Conservation (phyloP, 495 filamentous ascomycete species). For the Parathielavia hyrcaniae region DNA sequence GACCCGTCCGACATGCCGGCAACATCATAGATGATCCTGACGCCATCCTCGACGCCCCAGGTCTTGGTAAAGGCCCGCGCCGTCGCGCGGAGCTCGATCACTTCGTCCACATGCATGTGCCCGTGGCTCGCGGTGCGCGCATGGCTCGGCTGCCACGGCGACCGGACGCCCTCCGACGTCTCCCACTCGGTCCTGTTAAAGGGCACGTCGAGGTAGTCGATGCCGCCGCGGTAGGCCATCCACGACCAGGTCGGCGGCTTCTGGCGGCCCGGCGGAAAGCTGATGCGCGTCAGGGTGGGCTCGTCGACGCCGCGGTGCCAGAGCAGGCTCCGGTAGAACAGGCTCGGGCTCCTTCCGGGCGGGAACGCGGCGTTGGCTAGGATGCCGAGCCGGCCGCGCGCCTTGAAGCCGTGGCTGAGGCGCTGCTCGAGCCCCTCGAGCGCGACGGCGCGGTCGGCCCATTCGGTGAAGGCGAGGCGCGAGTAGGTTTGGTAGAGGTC, state of each 20-base stretch:
- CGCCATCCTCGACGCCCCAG: no score
- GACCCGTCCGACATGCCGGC: no score
- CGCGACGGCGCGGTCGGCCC: slow-evolving; percentile 28
- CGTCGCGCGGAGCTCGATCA: no score
- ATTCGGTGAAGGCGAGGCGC: slow-evolving; percentile 19
- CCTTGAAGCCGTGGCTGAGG: not conserved
- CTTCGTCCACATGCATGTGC: no score
- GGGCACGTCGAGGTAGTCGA: not conserved
- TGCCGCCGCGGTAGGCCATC: not conserved
- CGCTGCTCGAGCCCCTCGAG: slow-evolving; percentile 30
- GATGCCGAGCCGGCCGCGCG: slow-evolving; percentile 20
- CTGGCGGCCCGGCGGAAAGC: slow-evolving; percentile 1
- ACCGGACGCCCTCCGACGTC: no score
- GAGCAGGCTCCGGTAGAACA: slow-evolving; percentile 23
- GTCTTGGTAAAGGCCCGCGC: no score
- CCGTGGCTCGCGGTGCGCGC: no score
- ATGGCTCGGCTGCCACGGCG: not conserved
- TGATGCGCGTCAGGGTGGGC: slow-evolving; percentile 1
- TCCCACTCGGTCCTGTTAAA: not conserved
- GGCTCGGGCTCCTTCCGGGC: not conserved
- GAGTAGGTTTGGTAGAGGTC: slow-evolving; percentile 31
- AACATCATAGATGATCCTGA: no score
- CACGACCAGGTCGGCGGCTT: not conserved
- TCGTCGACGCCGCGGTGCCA: slow-evolving; percentile 17
- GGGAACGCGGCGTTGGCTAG: slow-evolving; percentile 21